Base-by-base conservation (phyloP, 306 rosid species). In the Phaseolus lunatus region DNA sequence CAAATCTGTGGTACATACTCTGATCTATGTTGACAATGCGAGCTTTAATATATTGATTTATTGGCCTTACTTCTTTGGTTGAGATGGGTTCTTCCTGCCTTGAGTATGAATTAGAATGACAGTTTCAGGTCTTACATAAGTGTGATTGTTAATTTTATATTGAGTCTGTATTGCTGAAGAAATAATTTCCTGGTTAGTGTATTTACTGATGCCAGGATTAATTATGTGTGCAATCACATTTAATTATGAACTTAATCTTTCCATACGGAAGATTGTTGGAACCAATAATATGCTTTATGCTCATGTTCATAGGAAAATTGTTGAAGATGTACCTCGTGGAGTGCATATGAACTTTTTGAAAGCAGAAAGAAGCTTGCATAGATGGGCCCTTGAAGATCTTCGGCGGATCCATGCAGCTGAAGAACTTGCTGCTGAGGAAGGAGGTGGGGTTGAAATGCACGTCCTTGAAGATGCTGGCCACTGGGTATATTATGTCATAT, bases 381-480 rank as follows among this genome's bases (percentile, higher is more conserved):
- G 97, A 83, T 95, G 97, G 99, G 97, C 97, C 78, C 97, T 95
- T 76, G 97, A 87, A 84, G 98, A 95, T 79, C 86, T 95, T 74
- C 93, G 80, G 80, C 87, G 99, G 71, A 95, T 95, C 78, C 97
- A 92, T 84, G 96, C 88, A 20, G 98, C 97, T 7, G 97, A 92
- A 87, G 96, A 95, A 81, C 70, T 90, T 76, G 97, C 97, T 47
- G 85, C 72, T 23, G 99, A 92, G 81, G 97, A 90, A 87, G 99
- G 96, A 68, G 99, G 93, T 53, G 99, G 99, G 49, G 99, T 95
- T 83, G 92, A 92, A 84, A 95, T 95, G 97, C 97, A 95, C 47
- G 99, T 95, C 75, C 97, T 95, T 78, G 97, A 95, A 81, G 98
- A 92, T 87, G 97, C 98, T 75, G 98, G 97, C 23, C 98, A 95